Conservation (phyloP, 2,329 filamentous ascomycete species). For the Monilinia laxa region DNA sequence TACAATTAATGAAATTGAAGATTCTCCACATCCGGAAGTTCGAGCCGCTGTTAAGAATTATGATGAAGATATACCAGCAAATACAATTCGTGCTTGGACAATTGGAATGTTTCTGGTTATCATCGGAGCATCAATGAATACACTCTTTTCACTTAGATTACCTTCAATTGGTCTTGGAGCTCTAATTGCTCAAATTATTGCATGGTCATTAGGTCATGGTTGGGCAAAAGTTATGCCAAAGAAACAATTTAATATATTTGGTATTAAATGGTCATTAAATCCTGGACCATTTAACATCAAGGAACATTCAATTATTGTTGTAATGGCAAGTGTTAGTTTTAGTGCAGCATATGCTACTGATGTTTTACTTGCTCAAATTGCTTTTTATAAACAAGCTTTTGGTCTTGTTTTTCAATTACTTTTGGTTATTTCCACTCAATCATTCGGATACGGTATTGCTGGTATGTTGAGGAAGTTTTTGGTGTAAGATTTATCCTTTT, state of each 20-base stretch:
- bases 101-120: constrained; percentile 48
- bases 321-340: constrained; percentile 57
- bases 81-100: constrained; percentile 64
- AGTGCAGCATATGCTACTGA: constrained; percentile 55
- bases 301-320: constrained; percentile 66
- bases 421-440: constrained; percentile 59
- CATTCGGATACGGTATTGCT: constrained; percentile 63
- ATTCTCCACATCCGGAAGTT: constrained; percentile 40
- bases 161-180: constrained; percentile 25
- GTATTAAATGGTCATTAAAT: constrained; percentile 58
- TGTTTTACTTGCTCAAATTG: constrained; percentile 66
- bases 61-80: constrained; percentile 64
- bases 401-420: constrained; percentile 59
- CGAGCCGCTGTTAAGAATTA: constrained; percentile 61
- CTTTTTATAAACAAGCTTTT: constrained; percentile 73
- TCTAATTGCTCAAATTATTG: constrained; percentile 26
- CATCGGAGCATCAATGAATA: constrained; percentile 30
- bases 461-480: constrained; percentile 59
- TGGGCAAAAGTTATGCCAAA: constrained; percentile 50
- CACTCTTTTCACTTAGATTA: constrained; percentile 31
- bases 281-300: constrained; percentile 70
- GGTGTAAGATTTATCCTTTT: constrained; percentile 45
- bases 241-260: constrained; percentile 47
- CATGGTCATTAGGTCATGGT: constrained; percentile 49
- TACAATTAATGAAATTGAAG: constrained; percentile 20